phyloP scores from a whole-genome alignment of 2,329 filamentous ascomycete species.

The Neopestalotiopsis sp. region DNA sequence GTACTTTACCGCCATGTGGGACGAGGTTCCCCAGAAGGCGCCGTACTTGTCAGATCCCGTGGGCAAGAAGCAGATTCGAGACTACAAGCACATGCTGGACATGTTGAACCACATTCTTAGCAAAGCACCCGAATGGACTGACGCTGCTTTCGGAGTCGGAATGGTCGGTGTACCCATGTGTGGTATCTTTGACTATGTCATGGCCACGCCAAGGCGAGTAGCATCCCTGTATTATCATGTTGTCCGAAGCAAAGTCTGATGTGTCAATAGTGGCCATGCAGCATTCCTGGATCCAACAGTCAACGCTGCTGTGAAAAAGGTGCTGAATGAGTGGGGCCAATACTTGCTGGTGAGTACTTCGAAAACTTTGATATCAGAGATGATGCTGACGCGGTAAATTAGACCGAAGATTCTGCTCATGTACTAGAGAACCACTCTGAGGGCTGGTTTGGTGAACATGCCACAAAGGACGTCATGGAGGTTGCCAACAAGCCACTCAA shows the following conservation, averaged over 20 bases:
- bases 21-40: constrained; percentile 65
- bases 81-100: constrained; percentile 70
- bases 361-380: no score
- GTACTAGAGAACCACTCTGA: constrained; percentile 49
- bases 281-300: constrained; percentile 62
- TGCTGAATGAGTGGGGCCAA: constrained; percentile 63
- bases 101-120: constrained; percentile 67
- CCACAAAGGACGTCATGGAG: constrained; percentile 52
- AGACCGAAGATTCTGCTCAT: constrained; percentile 58
- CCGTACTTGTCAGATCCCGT: constrained; percentile 68
- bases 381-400: not conserved
- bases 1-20: constrained; percentile 72
- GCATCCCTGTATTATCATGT: not conserved
- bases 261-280: constrained; percentile 49
- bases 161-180: constrained; percentile 61
- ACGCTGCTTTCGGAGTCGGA: constrained; percentile 55
- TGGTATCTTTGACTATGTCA: constrained; percentile 61
- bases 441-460: constrained; percentile 63
- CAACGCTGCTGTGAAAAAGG: constrained; percentile 58
- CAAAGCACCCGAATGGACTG: constrained; percentile 57
- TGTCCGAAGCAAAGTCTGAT: not conserved
- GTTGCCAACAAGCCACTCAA: constrained; percentile 54
- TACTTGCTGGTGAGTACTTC: constrained; percentile 48
- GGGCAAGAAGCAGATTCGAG: constrained; percentile 64
- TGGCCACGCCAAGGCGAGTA: constrained; percentile 55